These are phyloP conservation scores for Alternaria metachromatica DNA, from an alignment of 2,329 filamentous ascomycete species.

Conservation along the genomic window DNA sequence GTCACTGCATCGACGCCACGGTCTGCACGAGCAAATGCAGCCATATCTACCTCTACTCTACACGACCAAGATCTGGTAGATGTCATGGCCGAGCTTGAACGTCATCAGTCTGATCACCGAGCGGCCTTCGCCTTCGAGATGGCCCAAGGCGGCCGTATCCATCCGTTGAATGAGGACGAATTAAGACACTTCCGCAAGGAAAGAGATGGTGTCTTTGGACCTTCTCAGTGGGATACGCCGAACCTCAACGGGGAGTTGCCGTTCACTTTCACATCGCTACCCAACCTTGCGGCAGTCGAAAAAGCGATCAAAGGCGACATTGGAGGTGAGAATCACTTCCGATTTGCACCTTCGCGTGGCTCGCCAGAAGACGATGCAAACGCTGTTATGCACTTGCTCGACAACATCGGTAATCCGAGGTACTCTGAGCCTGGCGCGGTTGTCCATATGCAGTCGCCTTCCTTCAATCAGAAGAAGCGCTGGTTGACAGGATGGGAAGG, in stretches of 20 bases:
- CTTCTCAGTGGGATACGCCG: constrained; percentile 8
- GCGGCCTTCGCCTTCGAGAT: not conserved
- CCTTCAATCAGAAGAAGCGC: constrained; percentile 3
- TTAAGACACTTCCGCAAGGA: constrained; percentile 6
- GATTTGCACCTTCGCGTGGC: constrained; percentile 9
- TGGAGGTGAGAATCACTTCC: constrained; percentile 7
- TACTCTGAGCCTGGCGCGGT: constrained; percentile 14
- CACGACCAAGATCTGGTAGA: constrained; percentile 17
- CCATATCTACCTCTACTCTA: not conserved
- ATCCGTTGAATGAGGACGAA: constrained; percentile 11
- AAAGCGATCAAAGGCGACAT: constrained; percentile 10
- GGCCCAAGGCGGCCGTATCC: not conserved
- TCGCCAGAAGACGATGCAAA: constrained; percentile 5
- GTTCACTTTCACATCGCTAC: not conserved
- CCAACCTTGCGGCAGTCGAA: not conserved
- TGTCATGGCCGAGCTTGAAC: constrained; percentile 16
- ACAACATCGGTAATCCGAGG: constrained; percentile 8
- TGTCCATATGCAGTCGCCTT: constrained; percentile 14
- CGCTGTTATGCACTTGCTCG: constrained; percentile 10
- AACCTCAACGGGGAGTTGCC: not conserved
- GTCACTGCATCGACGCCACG: not conserved
- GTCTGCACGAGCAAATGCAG: not conserved
- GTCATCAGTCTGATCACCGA: constrained; percentile 1
- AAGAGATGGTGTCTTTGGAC: not conserved
- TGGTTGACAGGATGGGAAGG: not conserved